These are phyloP conservation scores for Aegilops longissima DNA, from an alignment of 176 grass and related monocot genomes.

Conservation along the genomic window DNA sequence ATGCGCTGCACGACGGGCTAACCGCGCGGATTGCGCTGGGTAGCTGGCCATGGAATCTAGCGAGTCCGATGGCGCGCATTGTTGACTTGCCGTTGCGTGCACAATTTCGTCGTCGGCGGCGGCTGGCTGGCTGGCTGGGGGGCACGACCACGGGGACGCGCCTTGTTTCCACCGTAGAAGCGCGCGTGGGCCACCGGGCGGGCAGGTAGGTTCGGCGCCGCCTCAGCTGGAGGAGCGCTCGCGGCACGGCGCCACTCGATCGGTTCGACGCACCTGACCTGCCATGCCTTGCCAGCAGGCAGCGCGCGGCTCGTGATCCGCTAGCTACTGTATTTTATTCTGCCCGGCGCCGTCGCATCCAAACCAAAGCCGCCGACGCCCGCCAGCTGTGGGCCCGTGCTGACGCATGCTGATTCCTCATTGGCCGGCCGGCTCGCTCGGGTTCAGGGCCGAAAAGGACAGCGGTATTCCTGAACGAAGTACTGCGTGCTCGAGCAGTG, in stretches of 20 bases:
- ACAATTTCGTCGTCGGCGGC: not conserved
- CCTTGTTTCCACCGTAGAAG: slow-evolving; percentile 2
- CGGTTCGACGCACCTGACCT: not conserved
- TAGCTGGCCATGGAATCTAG: not conserved
- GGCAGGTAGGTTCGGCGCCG: not conserved
- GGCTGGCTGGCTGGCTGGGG: not conserved
- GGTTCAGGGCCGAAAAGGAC: not conserved
- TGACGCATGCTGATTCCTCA: not conserved
- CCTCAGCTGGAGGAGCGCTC: not conserved
- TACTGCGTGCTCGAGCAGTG: not conserved
- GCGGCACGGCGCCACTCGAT: too few species aligned
- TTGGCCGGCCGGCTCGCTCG: slow-evolving; percentile 25
- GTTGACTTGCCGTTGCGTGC: slow-evolving; percentile 34
- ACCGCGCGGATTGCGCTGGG: not conserved
- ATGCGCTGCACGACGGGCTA: not conserved
- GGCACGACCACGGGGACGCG: not conserved
- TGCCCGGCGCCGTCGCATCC: not conserved
- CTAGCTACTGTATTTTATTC: not conserved
- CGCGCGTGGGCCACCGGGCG: not conserved
- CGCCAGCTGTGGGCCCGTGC: not conserved
- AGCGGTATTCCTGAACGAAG: not conserved
- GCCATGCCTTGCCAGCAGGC: not conserved
- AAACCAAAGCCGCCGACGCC: slow-evolving; percentile 35
- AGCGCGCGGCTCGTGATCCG: not conserved
- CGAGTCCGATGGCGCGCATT: not conserved